Base-by-base conservation (phyloP, 139 green algal genomes). In the Picocystis salinarum region DNA sequence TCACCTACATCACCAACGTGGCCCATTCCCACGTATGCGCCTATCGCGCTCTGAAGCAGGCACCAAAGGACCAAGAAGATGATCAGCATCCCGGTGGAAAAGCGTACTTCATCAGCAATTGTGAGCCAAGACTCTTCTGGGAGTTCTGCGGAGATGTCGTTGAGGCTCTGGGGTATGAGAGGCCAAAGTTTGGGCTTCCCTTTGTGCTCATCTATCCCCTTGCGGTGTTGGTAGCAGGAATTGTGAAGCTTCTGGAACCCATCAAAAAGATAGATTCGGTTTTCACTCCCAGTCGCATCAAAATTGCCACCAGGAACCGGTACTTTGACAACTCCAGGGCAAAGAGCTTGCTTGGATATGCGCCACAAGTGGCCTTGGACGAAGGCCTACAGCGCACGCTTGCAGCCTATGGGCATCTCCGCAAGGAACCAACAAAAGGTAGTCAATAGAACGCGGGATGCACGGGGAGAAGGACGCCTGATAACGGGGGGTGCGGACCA, bases 1-100 rank as follows among this genome's bases (percentile, higher is more conserved):
- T 74, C 45, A 92, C 81, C 0, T 92, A 92, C 45, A 80, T 77
- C 4, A 80, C 75, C 48, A 92, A 92, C 44, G 76, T 92, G 22
- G 80, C 79, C 4, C 61, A 80, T 26, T 69, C 68, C 13, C 68
- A 82, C 36, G n/a, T 61, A 19, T 33, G 45, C 46, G 28, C 37
- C 40, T 4, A 17, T n/a, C 11, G 25, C 27, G n/a, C 40, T 19
- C 51, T 59, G n/a, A 36, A 13, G 22, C 45, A 70, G 49, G 78
- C 78, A 4, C 76, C 65, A 1, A 67, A 69, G 0, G 56, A 50
- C 23, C 55, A 82, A 36, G 5, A 13, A 5, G 24, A 29, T 13
- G 40, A 39, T 25, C 62, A 54, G n/a, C 28, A 34, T 0, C 25
- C 71, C 1, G 71, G 69, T 4, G 80, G 78, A 20, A 48, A 74